Evolutionary conservation across 176 grass and related monocot species (phyloP), one percentile per base, ranked within the genome.

Genomic region (Phyllostachys edulis): DNA sequence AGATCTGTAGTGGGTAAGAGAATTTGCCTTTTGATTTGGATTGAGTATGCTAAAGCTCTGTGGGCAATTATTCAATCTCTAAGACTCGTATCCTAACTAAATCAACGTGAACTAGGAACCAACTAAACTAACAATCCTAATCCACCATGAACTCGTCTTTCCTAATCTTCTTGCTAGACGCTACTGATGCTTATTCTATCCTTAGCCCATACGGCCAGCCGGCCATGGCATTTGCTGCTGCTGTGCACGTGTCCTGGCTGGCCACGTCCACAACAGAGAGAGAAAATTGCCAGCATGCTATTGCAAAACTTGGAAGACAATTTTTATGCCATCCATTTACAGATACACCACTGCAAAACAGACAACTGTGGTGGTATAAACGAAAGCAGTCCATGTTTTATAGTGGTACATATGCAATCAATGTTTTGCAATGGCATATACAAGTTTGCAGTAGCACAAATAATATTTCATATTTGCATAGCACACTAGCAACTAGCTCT

Each of bases 391-490:
- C 12, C 40, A 70, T 45, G 67, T 26, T 45, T 70, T 51, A 45
- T 21, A 46, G 36, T 5, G 9, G 23, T 13, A 6, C 15, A 16
- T 4, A 51, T 10, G 8, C 10, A 42, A 46, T 85, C 38, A 0
- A 56, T 46, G 52, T 57, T 85, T 42, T 69, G 38, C 10, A 77
- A 85, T 44, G n/a, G 52, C 59, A 62, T 26, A 84, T 42, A 42
- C 12, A 4, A 55, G 21, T 38, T 42, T 75, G 29, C n/a, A 39
- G 32, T 24, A 76, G 17, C n/a, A 84, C 5, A 76, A 17, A 60
- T 21, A 34, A 55, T 59, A 70, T 70, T 78, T 68, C 4, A 62
- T 38, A 20, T 57, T 85, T 78, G 6, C 26, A 49, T 21, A 18
- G 15, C 24, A 77, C 37, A 69, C 38, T 7, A 52, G 52, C n/a